Base-by-base conservation (phyloP, 2,329 filamentous ascomycete species). In the Cryoendolithus antarcticus region DNA sequence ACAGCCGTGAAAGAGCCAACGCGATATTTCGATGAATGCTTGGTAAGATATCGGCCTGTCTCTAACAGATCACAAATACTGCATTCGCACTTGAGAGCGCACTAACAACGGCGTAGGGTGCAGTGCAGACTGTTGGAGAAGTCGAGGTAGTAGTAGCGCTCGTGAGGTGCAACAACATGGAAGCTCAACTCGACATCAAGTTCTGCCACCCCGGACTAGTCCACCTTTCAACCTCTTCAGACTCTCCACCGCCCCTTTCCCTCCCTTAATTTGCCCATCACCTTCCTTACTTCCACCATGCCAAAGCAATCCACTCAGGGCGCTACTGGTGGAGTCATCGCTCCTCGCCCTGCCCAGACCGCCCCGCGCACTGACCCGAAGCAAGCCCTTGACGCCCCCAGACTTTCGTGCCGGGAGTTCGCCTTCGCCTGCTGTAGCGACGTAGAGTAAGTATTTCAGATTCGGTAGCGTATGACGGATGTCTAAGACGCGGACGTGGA, bases 381-480 rank as follows among this genome's bases (percentile, higher is more conserved):
- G 45, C 24, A 74, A 54, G 0, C 66, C 71, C 34, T 65, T 62
- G 19, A 74, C 61, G 4, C 71, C 72, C 15, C 71, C 71, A 21
- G 64, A 66, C 50, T 74, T 75, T 15, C 72, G 54, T 1, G 62
- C 64, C 10, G 75, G 74, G 10, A 79, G 57, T 39, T 78, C 74
- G 13, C 71, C 68, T 33, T 74, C 80, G 0, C 86, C 86, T 0
- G 86, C 85, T 27, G 84, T 91, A 48, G 86, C 81, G 2, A 96
- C 80, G 51, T 93, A 94, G 2, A 96, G 66, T 10, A 96, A 66
- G 51, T 94, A 95, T 58, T 94, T 93, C 7, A 98, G 67, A 55
- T 98, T 98, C 2, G 89, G 86, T 5, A 96, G 65, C 0, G 89
- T 93, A 50, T 96, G 86, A 4, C 91, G 75, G 11, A 95, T 86